Evolutionary conservation across 306 rosid species (phyloP).

Genomic region (Dicorynia guianensis): DNA sequence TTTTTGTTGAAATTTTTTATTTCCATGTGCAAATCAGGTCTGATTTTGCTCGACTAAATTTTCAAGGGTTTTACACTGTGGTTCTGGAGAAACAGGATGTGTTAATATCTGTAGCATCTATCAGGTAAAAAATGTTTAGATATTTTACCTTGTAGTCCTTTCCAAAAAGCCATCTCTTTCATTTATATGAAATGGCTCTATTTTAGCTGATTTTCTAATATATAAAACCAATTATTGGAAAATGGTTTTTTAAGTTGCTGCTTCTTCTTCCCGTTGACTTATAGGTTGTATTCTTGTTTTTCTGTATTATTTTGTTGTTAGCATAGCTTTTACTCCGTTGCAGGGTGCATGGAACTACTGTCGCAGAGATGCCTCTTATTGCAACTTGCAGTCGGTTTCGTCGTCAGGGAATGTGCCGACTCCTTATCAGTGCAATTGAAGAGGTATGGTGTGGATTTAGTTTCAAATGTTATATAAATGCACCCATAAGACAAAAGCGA

Average conservation of each 20-base stretch:
- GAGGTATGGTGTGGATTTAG: conserved; percentile 61
- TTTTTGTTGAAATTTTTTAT: conserved; percentile 37
- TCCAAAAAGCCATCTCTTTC: conserved; percentile 8
- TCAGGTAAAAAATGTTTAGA: conserved; percentile 64
- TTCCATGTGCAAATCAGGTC: conserved; percentile 66
- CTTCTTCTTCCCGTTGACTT: conserved; percentile 34
- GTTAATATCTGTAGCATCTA: conserved; percentile 82
- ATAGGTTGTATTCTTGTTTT: conserved; percentile 12
- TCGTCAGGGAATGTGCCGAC: conserved; percentile 97
- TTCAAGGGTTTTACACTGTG: conserved; percentile 89
- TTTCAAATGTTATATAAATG: conserved; percentile 32
- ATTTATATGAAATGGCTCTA: conserved; percentile 3
- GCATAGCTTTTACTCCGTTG: conserved; percentile 35
- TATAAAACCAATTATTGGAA: conserved; percentile 27
- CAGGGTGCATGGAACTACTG: conserved; percentile 88
- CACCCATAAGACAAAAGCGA: conserved; percentile 16
- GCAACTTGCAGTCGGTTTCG: conserved; percentile 93
- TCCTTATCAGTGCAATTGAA: conserved; percentile 79
- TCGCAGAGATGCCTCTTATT: conserved; percentile 98
- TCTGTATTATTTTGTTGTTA: conserved; percentile 28
- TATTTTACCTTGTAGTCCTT: conserved; percentile 19
- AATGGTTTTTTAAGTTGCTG: conserved; percentile 21
- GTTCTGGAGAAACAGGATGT: conserved; percentile 92
- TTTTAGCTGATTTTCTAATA: conserved; percentile 32
- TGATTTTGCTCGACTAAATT: conserved; percentile 88